These are phyloP conservation scores for Pseudonectria buxi DNA, from an alignment of 2,329 filamentous ascomycete genomes.

Conservation along the genomic window DNA sequence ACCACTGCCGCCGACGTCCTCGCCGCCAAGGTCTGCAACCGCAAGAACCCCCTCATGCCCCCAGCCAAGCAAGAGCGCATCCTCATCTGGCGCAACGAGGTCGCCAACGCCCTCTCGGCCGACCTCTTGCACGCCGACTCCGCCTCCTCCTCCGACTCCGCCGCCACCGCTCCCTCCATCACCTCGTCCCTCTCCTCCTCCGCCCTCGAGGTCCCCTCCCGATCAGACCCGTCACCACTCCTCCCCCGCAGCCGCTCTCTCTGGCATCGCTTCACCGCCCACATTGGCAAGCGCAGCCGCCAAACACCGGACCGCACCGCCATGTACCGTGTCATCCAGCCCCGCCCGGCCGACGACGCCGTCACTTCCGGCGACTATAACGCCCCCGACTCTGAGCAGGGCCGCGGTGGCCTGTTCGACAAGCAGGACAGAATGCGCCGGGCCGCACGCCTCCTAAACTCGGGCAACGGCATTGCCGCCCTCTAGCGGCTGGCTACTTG, in stretches of 20 bases:
- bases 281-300: constrained; percentile 17
- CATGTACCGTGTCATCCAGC: constrained; percentile 33
- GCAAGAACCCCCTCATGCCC: constrained; percentile 22
- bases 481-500: too few relatives aligned
- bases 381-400: constrained; percentile 16
- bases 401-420: constrained; percentile 24
- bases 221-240: constrained; percentile 10
- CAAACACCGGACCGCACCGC: constrained; percentile 23
- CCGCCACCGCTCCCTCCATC: constrained; percentile 29
- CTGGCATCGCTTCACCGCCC: constrained; percentile 23
- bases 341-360: too few relatives aligned
- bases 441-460: constrained; percentile 32
- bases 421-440: constrained; percentile 34
- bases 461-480: constrained; percentile 16
- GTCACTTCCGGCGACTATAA: too few relatives aligned
- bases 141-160: constrained; percentile 24
- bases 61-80: constrained; percentile 35
- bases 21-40: too few relatives aligned
- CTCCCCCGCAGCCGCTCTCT: constrained; percentile 13
- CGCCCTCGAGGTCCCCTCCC: constrained; percentile 9
- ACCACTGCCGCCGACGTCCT: too few relatives aligned
- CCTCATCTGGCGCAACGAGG: constrained; percentile 44
- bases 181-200: constrained; percentile 23
- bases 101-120: constrained; percentile 31
- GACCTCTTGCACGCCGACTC: too few relatives aligned